Percentiles rank a stretch among this genome's conserved stretches.
These are phyloP conservation scores for Daldinia vernicosa DNA, from an alignment of 495 filamentous ascomycete species.

Conservation along the genomic window DNA sequence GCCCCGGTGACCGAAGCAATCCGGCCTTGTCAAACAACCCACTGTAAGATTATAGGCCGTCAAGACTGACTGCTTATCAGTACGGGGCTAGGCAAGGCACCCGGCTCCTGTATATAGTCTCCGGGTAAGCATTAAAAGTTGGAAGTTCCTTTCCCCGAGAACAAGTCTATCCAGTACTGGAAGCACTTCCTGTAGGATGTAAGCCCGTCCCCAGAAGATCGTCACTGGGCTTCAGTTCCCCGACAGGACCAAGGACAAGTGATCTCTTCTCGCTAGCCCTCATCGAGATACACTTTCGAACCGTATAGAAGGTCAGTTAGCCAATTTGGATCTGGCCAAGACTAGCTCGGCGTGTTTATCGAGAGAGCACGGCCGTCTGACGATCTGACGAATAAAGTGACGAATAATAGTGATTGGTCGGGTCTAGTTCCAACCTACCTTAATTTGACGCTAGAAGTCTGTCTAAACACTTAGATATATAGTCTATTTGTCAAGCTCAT, in stretches of 20 bases:
- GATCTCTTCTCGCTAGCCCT: conserved; percentile 1
- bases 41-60: conserved; percentile 17
- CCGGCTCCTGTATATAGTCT: conserved; percentile 5
- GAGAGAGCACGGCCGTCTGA: not conserved
- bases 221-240: not conserved
- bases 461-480: conserved; percentile 1
- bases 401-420: not conserved
- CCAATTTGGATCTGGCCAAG: not conserved
- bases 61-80: not conserved
- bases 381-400: conserved; percentile 11
- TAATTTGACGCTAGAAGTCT: conserved; percentile 5
- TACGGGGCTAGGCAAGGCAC: conserved; percentile 11
- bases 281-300: conserved; percentile 1
- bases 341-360: conserved; percentile 1
- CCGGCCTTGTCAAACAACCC: conserved; percentile 6
- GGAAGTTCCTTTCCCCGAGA: conserved; percentile 10
- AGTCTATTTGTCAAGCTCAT: conserved; percentile 20
- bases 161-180: conserved; percentile 3
- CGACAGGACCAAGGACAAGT: conserved; percentile 3
- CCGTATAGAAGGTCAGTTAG: not conserved
- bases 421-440: conserved; percentile 8
- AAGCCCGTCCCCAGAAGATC: not conserved
- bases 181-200: not conserved
- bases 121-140: conserved; percentile 20
- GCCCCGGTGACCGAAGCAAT: conserved; percentile 7